Base-by-base conservation (phyloP, 805 yeast species). In the Barnettozyma botsteinii region DNA sequence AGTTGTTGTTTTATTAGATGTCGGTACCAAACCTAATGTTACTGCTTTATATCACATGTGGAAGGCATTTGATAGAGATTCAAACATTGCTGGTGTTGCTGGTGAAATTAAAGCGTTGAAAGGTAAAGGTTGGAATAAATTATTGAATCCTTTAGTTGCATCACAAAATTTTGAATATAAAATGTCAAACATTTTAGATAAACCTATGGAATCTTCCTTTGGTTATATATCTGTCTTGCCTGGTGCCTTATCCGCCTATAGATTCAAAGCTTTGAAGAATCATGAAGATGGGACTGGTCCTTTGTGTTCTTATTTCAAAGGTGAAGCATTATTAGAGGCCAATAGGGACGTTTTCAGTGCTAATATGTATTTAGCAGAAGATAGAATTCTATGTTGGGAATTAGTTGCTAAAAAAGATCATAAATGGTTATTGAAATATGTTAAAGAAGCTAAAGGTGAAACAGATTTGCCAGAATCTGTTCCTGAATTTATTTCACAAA, bases 41-140 rank as follows among this genome's bases (percentile, higher is more conserved):
- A 79, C 83, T 38, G 91, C 98, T 0, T 69, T 91, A 20, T 94
- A 93, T 56, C 93, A 91, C 52, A 68, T 93, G 44, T 93, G 99
- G 99, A 93, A 93, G 62, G 95, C 96, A 0, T 93, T 93, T 61
- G 98, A 93, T 61, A 74, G 79, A 51, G 97, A 93, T 58, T 88
- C 97, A 2, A 89, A 91, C 53, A 96, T 93, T 38, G 99, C 96
- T 0, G 99, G 99, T 47, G 98, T 96, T 1, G 97, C 98, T 12
- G 99, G 99, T 47, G 98, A 93, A 61, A 89, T 93, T 57, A 84
- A 84, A 47, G 87, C 98, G 0, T 82, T 91, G 85, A 88, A 87
- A 53, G 99, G 98, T 32, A 84, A 79, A 52, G 83, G 79, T 22
- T 87, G 97, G 75, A 54, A 66, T 19, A 86, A 89, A 48, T 67